Percentiles rank a stretch among this genome's conserved stretches.
These are phyloP conservation scores for Penicillium lividum DNA, from an alignment of 495 filamentous ascomycete species.

Conservation along the genomic window DNA sequence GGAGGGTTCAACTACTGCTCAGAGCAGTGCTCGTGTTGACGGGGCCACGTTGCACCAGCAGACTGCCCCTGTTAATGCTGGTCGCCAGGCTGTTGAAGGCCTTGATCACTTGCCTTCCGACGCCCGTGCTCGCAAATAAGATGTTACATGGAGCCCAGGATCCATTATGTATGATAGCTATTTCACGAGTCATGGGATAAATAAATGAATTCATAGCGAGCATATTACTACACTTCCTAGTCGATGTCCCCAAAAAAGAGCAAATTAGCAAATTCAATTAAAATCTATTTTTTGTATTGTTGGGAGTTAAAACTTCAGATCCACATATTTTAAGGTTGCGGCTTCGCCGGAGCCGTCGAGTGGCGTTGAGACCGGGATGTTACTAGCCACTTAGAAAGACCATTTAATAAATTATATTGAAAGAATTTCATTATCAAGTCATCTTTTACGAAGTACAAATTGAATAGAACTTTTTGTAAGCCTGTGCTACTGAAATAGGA, in stretches of 20 bases:
- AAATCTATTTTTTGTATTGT: not conserved
- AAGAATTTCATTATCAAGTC: too few species aligned
- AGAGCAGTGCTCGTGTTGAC: constrained; percentile 55
- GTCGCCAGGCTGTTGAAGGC: constrained; percentile 56
- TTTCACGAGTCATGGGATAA: constrained; percentile 19
- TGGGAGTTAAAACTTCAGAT: too few species aligned
- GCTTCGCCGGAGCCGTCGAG: not conserved
- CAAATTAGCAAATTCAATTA: not conserved
- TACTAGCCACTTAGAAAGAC: too few species aligned
- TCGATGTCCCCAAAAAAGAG: not conserved
- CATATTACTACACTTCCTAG: not conserved
- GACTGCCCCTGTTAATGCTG: constrained; percentile 47
- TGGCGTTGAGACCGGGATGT: not conserved
- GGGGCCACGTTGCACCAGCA: constrained; percentile 42
- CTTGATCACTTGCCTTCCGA: constrained; percentile 53
- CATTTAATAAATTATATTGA: too few species aligned
- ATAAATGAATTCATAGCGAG: constrained; percentile 16
- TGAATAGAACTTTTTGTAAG: too few species aligned
- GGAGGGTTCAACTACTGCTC: constrained; percentile 61
- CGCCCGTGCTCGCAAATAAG: constrained; percentile 37
- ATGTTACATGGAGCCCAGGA: constrained; percentile 14
- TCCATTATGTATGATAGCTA: constrained; percentile 23
- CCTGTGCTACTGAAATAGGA: too few species aligned
- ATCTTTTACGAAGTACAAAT: too few species aligned
- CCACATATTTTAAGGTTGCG: not conserved